Conservation (phyloP, 768 basidiomycete genomes). For the Suillus subaureus region DNA sequence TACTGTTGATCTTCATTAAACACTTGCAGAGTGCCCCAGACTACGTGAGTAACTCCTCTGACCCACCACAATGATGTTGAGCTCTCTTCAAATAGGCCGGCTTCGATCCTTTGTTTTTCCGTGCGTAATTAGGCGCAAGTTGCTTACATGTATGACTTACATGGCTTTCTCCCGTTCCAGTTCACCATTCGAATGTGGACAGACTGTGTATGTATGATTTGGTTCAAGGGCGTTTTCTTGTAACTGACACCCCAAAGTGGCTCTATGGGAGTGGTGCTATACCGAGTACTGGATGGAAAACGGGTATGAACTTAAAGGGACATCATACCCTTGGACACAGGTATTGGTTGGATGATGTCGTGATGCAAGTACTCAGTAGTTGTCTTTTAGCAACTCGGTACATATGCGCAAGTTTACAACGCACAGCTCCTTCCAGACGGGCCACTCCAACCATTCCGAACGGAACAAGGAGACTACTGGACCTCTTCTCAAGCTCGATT, state of each 20-base stretch:
- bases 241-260: slow-evolving; percentile 16
- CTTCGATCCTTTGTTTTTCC: slow-evolving; percentile 29
- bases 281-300: slow-evolving; percentile 29
- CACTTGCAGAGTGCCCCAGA: slow-evolving; percentile 19
- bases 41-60: slow-evolving; percentile 21
- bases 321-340: slow-evolving; percentile 21
- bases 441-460: slow-evolving; percentile 26
- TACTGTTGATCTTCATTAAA: slow-evolving; percentile 3
- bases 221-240: background rate
- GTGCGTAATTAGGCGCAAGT: slow-evolving; percentile 13
- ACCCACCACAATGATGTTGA: background rate
- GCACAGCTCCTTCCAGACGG: slow-evolving; percentile 20
- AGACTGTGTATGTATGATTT: slow-evolving; percentile 21
- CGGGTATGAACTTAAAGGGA: slow-evolving; percentile 18
- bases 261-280: slow-evolving; percentile 34
- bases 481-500: slow-evolving; percentile 27
- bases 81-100: slow-evolving; percentile 15
- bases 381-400: slow-evolving; percentile 20
- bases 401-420: slow-evolving; percentile 22
- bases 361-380: background rate
- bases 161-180: slow-evolving; percentile 12
- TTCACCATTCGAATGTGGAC: slow-evolving; percentile 28
- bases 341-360: slow-evolving; percentile 12
- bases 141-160: background rate
- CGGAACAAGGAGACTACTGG: slow-evolving; percentile 27